A percentile compares a stretch with the other conserved stretches of the same genome.
Conservation (phyloP, 106 monocot species). For the Dendrobium officinale region DNA sequence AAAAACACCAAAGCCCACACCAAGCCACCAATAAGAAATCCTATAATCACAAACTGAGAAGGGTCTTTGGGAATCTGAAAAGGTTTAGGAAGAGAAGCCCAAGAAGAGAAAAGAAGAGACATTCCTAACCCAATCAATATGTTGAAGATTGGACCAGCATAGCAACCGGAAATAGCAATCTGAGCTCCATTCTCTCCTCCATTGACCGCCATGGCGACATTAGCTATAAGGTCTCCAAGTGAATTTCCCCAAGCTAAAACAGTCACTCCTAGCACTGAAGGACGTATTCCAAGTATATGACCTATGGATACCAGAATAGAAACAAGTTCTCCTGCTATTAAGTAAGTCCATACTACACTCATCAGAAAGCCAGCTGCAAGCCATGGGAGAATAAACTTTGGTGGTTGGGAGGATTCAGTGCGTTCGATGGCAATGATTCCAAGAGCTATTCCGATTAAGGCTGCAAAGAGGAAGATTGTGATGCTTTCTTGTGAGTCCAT, state of each 20-base stretch:
- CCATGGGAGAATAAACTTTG: conserved; percentile 35
- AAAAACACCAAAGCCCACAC: conserved; percentile 15
- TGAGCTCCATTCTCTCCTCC: conserved; percentile 31
- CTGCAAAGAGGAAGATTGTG: conserved; percentile 22
- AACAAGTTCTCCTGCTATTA: conserved; percentile 44
- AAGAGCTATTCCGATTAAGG: conserved; percentile 13
- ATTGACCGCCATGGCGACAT: conserved; percentile 38
- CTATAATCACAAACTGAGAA: not conserved
- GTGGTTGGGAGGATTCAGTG: conserved; percentile 21
- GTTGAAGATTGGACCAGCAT: conserved; percentile 22
- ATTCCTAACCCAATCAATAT: conserved; percentile 13
- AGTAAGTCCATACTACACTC: conserved; percentile 51
- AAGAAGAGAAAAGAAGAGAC: conserved; percentile 8
- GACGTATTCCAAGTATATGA: conserved; percentile 23
- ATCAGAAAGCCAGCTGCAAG: conserved; percentile 41
- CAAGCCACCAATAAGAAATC: conserved; percentile 16
- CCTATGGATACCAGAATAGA: conserved; percentile 36
- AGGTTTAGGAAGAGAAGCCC: not conserved
- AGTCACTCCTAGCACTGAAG: conserved; percentile 38
- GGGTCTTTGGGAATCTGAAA: conserved; percentile 10
- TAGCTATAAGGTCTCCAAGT: conserved; percentile 46
- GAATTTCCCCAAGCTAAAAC: conserved; percentile 65
- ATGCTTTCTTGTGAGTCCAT: conserved; percentile 9
- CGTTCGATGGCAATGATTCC: conserved; percentile 22
- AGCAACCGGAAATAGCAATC: conserved; percentile 20